Conservation (phyloP, 306 rosid species). For the Malus asiatica region DNA sequence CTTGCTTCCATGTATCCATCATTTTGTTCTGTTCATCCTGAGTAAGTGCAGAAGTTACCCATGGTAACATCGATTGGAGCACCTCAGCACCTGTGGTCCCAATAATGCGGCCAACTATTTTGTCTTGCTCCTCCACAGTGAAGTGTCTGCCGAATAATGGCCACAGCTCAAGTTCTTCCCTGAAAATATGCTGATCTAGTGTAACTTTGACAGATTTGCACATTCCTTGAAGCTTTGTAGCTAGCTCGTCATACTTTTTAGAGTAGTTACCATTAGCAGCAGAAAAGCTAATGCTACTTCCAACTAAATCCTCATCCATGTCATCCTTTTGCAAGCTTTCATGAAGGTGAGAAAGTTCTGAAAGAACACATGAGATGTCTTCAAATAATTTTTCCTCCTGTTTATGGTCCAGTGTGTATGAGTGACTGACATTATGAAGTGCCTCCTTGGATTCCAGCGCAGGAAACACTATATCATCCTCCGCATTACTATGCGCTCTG, state of each 20-base stretch:
- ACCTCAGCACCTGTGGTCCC: constrained; percentile 99
- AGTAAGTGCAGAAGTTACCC: constrained; percentile 99
- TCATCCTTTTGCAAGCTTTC: constrained; percentile 45
- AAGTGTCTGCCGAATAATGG: constrained; percentile 91
- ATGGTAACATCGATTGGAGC: constrained; percentile 97
- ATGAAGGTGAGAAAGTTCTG: constrained; percentile 79
- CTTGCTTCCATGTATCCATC: constrained; percentile 99
- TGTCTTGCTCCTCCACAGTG: constrained; percentile 96
- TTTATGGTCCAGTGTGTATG: constrained; percentile 89
- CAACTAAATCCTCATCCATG: constrained; percentile 33
- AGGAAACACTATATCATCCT: constrained; percentile 96
- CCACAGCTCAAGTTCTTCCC: constrained; percentile 99
- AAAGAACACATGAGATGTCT: constrained; percentile 76
- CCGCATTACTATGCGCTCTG: constrained; percentile 99
- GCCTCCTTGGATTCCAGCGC: constrained; percentile 97
- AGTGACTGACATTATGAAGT: constrained; percentile 95
- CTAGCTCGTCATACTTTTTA: constrained; percentile 73
- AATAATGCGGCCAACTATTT: constrained; percentile 89
- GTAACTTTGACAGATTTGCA: constrained; percentile 90
- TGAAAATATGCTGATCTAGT: constrained; percentile 88
- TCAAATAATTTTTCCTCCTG: constrained; percentile 90
- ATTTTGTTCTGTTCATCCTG: constrained; percentile 92
- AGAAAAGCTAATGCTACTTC: constrained; percentile 29
- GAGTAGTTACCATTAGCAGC: constrained; percentile 31
- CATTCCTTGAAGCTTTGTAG: constrained; percentile 99